A percentile compares a stretch with the other conserved stretches of the same genome.
These are phyloP conservation scores for Hawksworthiomyces lignivorus DNA, from an alignment of 2,329 filamentous ascomycete species.

Conservation along the genomic window DNA sequence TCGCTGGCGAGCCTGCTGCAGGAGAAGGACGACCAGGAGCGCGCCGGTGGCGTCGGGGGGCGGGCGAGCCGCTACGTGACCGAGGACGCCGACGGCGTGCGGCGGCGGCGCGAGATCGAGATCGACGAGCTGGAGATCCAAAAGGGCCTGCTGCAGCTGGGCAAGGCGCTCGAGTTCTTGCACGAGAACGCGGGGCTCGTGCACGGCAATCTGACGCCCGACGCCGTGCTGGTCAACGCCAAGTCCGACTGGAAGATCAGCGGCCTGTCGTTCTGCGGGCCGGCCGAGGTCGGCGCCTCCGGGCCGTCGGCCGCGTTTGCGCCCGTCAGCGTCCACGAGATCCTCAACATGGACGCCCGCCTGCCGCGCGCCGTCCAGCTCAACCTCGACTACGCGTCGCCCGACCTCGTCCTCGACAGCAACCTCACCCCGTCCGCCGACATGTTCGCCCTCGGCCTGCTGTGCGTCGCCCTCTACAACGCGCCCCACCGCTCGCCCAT, in stretches of 20 bases:
- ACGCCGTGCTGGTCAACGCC: conserved; percentile 86
- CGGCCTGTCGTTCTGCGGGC: conserved; percentile 82
- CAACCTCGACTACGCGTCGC: conserved; percentile 86
- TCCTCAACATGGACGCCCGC: conserved; percentile 75
- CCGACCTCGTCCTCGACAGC: conserved; percentile 88
- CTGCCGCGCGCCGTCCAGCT: conserved; percentile 78
- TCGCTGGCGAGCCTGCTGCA: conserved; percentile 75
- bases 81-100: conserved; percentile 67
- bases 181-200: conserved; percentile 46
- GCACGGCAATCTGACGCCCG: conserved; percentile 89
- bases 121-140: conserved; percentile 97
- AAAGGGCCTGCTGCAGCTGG: conserved; percentile 83
- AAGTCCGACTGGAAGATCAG: conserved; percentile 99
- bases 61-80: conserved; percentile 72
- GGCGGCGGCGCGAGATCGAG: conserved; percentile 72
- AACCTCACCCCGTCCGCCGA: conserved; percentile 79
- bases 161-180: conserved; percentile 21
- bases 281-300: conserved; percentile 50
- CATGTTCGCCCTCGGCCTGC: conserved; percentile 85
- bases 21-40: conserved; percentile 85
- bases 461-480: conserved; percentile 88
- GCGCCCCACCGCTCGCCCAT: conserved; percentile 86
- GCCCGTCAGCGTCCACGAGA: conserved; percentile 75
- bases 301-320: conserved; percentile 59
- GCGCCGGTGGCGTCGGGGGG: conserved; percentile 48